These are phyloP conservation scores for Neonectria faginata DNA, from an alignment of 2,329 filamentous ascomycete species.

Conservation along the genomic window DNA sequence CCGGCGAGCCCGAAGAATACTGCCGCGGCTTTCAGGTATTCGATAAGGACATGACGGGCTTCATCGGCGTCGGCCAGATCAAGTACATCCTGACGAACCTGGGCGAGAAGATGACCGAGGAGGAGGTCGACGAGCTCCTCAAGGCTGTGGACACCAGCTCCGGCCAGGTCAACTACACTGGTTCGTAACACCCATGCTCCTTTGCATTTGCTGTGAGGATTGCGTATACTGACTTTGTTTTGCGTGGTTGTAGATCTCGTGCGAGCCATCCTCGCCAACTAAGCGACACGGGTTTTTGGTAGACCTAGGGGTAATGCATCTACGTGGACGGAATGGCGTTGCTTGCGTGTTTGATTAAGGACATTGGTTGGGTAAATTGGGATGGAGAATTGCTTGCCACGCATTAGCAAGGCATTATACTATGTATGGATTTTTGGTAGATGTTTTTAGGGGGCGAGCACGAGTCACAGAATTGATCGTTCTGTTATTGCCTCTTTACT, in stretches of 20 bases:
- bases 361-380: constrained; percentile 43
- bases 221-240: constrained; percentile 13
- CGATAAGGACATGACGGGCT: constrained; percentile 98
- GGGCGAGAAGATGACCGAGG: constrained; percentile 99
- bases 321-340: constrained; percentile 50
- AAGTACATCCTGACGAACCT: constrained; percentile 98
- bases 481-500: constrained; percentile 36
- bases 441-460: constrained; percentile 40
- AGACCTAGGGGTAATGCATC: constrained; percentile 47
- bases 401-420: constrained; percentile 35
- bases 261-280: constrained; percentile 88
- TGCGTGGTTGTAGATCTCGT: constrained; percentile 72
- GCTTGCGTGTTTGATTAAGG: constrained; percentile 48
- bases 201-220: not conserved
- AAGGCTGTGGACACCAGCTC: constrained; percentile 97
- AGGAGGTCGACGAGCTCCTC: constrained; percentile 97
- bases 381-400: constrained; percentile 44
- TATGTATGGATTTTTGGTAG: constrained; percentile 46
- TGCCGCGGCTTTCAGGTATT: constrained; percentile 99
- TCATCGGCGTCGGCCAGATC: constrained; percentile 96
- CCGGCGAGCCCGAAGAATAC: constrained; percentile 97
- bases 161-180: constrained; percentile 97
- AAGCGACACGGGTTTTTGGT: constrained; percentile 46
- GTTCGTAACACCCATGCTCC: constrained; percentile 58
- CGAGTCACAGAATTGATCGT: constrained; percentile 38